Base-by-base conservation (phyloP, 768 basidiomycete genomes). In the Xerocomellus intermedius region DNA sequence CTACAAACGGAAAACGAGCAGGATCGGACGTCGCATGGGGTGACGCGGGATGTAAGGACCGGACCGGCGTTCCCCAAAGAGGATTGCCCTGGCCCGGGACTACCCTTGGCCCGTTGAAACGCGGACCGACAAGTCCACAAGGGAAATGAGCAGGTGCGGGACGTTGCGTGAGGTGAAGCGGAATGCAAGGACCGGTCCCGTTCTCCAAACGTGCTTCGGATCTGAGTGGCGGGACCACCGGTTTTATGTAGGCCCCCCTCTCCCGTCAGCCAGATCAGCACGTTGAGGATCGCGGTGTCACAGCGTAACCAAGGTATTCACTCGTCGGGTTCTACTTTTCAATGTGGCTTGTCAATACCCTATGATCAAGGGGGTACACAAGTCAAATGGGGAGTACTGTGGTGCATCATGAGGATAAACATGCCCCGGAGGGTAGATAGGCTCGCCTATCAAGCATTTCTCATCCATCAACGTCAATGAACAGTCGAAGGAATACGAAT, bases 401-500 rank as follows among this genome's bases (percentile, higher is more conserved):
- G 8, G 2, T 28, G 30, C 30, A 30, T 33, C 21, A 50, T 14
- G 48, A 35, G 3, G 33, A 24, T 50, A n/a, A 24, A 22, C 32
- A 26, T 51, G 26, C 10, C 33, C 12, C 14, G 8, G 12, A 16
- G 9, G 21, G 21, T 22, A 26, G 26, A 36, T 17, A 13, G 41
- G 7, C 22, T 39, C 8, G 8, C 16, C 12, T n/a, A 33, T 26
- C 24, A 12, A 14, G 33, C 6, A 4, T 17, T 32, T 33, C 46
- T 52, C 42, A 24, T 35, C 14, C 33, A 48, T 19, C 33, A 37
- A 33, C 33, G 8, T 33, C 33, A 28, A 52, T 19, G 36, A 26
- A 42, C 42, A 38, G 3, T 28, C 37, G 19, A 54, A 35, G 49
- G 55, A 59, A 62, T 60, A 64, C 52, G 59, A 56, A 67, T 43